A percentile compares a stretch with the other conserved stretches of the same genome.
phyloP scores from a whole-genome alignment of 352 stramenopile genomes.

The Phytophthora foliorum region DNA sequence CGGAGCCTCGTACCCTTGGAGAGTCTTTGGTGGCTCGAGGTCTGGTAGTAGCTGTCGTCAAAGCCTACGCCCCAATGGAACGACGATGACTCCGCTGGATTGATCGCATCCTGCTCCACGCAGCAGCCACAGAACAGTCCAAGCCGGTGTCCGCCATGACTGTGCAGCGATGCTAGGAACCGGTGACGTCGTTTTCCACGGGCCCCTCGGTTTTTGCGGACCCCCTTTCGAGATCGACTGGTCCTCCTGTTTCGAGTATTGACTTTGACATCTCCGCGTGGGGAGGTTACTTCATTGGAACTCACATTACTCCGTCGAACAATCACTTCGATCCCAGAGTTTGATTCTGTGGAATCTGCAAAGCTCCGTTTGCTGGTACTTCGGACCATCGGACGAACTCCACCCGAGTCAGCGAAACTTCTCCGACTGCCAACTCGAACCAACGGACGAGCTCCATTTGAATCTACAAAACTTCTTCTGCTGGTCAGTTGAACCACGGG shows the following conservation, averaged over 20 bases:
- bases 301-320: background rate
- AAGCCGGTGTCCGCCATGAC: constrained; percentile 12
- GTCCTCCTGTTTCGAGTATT: constrained; percentile 20
- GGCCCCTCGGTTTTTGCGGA: constrained; percentile 6
- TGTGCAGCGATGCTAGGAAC: constrained; percentile 21
- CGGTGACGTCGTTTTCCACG: constrained; percentile 15
- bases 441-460: background rate
- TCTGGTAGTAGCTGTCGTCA: constrained; percentile 29
- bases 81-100: constrained; percentile 20
- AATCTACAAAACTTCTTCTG: constrained; percentile 9
- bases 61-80: constrained; percentile 38
- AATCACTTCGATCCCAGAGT: constrained; percentile 6
- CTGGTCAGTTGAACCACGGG: background rate
- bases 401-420: constrained; percentile 3
- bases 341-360: constrained; percentile 14
- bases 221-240: constrained; percentile 14
- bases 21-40: constrained; percentile 9
- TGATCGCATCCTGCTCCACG: constrained; percentile 24
- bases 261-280: constrained; percentile 2
- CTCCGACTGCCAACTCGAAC: too few relatives aligned
- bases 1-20: constrained; percentile 26
- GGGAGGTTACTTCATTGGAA: background rate
- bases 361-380: constrained; percentile 10
- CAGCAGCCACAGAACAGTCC: constrained; percentile 21
- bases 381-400: constrained; percentile 7